Evolutionary conservation across 106 monocot species (phyloP), one percentile per base, ranked within the genome.

Genomic region (Agapanthus africanus): DNA sequence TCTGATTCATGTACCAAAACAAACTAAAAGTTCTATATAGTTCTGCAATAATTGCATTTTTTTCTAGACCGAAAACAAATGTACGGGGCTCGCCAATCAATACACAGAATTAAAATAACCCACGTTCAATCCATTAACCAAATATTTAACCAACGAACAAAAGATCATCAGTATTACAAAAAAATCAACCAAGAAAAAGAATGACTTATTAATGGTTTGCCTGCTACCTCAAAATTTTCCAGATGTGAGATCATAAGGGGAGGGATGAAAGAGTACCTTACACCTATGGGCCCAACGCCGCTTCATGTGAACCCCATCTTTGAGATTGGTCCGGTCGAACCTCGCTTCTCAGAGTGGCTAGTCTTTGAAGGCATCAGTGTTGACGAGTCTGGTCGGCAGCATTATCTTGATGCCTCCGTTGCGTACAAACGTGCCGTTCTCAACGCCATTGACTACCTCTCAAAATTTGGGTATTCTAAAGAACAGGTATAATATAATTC

Each of bases 231-330:
- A n/a, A n/a, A n/a, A n/a, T n/a, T 38, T 36, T 42, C 14, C 11
- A 82, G 91, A 64, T 91, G 87, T 40, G 91, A 88, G 68, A 86
- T 86, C 71, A 86, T 88, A 72, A 81, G 81, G 62, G 87, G 78
- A 57, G 90, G 88, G 38, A 87, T 89, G 94, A 82, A 68, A 41
- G 87, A 94, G 77, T 94, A 94, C 72, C 78, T 94, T 59, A 90
- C 94, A 2, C 94, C 94, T 1, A 84, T 94, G 84, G 94, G 94
- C 5, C 94, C 90, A n/a, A 90, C 94, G 10, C 69, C 78, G 2
- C 76, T 94, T 35, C 90, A 94, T 59, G 94, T 94, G 66, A 94
- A 79, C 61, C 90, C 93, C 2, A 89, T 93, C 59, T 94, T 94
- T 62, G 87, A 94, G 72, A 87, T 85, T 18, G 90, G 94, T 16